Conservation (phyloP, 2,329 filamentous ascomycete species). For the Pyrenophora seminiperda region DNA sequence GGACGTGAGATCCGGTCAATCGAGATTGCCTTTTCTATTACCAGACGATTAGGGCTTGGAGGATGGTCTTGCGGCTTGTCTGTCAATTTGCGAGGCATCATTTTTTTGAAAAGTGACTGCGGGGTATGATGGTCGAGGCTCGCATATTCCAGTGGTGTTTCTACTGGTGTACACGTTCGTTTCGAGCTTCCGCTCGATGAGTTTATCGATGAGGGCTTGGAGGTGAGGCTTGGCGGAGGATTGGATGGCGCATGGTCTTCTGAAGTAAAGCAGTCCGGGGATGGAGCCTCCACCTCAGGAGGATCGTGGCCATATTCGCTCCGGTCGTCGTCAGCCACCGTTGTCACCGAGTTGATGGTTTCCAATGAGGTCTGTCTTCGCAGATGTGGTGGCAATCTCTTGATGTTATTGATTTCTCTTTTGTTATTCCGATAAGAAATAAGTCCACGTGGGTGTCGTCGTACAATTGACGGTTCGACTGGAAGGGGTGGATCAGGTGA, state of each 20-base stretch:
- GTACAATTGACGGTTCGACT: slow-evolving; percentile 16
- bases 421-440: slow-evolving; percentile 29
- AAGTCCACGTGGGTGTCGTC: slow-evolving; percentile 19
- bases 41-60: slow-evolving; percentile 21
- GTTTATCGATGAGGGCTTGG: slow-evolving; percentile 11
- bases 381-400: slow-evolving; percentile 28
- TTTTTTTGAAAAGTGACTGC: slow-evolving; percentile 29
- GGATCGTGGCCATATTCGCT: slow-evolving; percentile 23
- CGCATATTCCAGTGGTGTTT: slow-evolving; percentile 15
- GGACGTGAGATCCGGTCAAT: slow-evolving; percentile 43
- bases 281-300: slow-evolving; percentile 21
- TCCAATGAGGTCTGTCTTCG: slow-evolving; percentile 37
- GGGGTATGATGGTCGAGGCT: slow-evolving; percentile 23
- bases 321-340: slow-evolving; percentile 19
- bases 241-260: slow-evolving; percentile 14
- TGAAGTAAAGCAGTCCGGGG: slow-evolving; percentile 20
- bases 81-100: slow-evolving; percentile 20
- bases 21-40: slow-evolving; percentile 42
- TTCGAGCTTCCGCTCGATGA: slow-evolving; percentile 19
- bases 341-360: slow-evolving; percentile 41
- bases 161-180: slow-evolving; percentile 16
- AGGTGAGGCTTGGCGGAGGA: slow-evolving; percentile 16
- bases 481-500: slow-evolving; percentile 16
- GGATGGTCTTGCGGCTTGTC: slow-evolving; percentile 19
- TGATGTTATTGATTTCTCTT: slow-evolving; percentile 18